Conservation (phyloP, 2,329 filamentous ascomycete species). For the Beauveria australis region DNA sequence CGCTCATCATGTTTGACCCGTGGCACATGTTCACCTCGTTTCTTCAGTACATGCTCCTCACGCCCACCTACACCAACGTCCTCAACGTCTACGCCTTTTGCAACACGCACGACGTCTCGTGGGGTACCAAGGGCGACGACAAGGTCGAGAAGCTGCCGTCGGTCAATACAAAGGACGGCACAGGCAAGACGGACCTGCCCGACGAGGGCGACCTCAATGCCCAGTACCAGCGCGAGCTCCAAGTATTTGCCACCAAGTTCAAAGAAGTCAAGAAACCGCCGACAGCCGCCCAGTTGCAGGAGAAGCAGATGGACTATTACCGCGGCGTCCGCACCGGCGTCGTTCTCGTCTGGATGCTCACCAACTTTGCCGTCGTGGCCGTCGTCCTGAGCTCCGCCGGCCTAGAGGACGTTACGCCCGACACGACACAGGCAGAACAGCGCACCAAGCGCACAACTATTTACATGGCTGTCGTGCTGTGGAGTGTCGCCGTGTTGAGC, state of each 20-base stretch:
- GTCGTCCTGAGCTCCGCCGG: slow-evolving; percentile 82
- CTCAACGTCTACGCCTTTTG: slow-evolving; percentile 99
- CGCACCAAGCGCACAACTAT: slow-evolving; percentile 57
- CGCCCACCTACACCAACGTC: slow-evolving; percentile 95
- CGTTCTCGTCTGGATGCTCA: slow-evolving; percentile 93
- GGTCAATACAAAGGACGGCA: slow-evolving; percentile 80
- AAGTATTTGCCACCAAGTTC: slow-evolving; percentile 64
- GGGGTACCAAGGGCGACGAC: slow-evolving; percentile 97
- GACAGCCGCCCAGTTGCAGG: slow-evolving; percentile 48
- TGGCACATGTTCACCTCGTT: slow-evolving; percentile 99
- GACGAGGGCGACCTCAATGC: slow-evolving; percentile 93
- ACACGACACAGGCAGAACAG: slow-evolving; percentile 29
- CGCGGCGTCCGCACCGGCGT: slow-evolving; percentile 88
- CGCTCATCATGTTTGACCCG: slow-evolving; percentile 90
- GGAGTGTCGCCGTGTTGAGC: slow-evolving; percentile 78
- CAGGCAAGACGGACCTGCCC: slow-evolving; percentile 88
- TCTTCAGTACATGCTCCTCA: slow-evolving; percentile 87
- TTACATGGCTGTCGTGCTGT: slow-evolving; percentile 81
- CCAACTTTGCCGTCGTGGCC: slow-evolving; percentile 81
- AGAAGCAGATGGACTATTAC: slow-evolving; percentile 97
- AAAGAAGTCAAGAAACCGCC: slow-evolving; percentile 60
- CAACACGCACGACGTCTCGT: slow-evolving; percentile 95
- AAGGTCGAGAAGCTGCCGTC: slow-evolving; percentile 85
- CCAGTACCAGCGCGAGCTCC: slow-evolving; percentile 82
- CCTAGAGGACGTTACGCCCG: slow-evolving; percentile 55